phyloP scores from a whole-genome alignment of 495 filamentous ascomycete genomes.

The Jackrogersella minutella region DNA sequence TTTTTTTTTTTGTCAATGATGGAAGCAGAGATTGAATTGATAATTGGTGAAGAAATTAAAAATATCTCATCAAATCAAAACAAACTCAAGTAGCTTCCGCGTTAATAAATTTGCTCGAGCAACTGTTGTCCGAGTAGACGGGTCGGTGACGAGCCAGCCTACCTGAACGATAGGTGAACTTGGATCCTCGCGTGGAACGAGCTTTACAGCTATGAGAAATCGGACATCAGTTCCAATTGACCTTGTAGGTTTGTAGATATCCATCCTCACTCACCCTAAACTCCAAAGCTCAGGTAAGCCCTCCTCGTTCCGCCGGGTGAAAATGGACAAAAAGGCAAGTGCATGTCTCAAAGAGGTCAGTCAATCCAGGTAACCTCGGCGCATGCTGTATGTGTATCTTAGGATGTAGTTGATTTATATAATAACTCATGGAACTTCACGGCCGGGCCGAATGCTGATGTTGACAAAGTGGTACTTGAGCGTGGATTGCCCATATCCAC shows the following conservation, averaged over 20 bases:
- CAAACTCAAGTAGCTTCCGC: no score
- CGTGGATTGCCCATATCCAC: background rate
- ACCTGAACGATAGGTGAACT: no score
- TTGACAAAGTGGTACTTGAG: constrained; percentile 1
- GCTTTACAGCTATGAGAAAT: no score
- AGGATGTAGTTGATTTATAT: background rate
- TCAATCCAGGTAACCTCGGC: background rate
- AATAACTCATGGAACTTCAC: background rate
- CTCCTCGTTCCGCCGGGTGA: background rate
- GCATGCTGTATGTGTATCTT: background rate
- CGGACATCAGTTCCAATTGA: no score
- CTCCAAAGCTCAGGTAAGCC: background rate
- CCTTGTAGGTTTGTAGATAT: background rate
- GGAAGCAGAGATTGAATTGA: no score
- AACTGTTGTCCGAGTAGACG: background rate
- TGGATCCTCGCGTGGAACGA: no score
- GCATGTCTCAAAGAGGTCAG: no score
- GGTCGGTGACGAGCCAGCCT: background rate
- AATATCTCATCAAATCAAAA: background rate
- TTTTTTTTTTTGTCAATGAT: no score
- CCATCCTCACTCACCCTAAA: background rate
- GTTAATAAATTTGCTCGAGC: no score
- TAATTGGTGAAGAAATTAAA: background rate
- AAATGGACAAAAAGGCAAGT: no score
- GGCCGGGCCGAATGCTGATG: background rate